These are phyloP conservation scores for Boletus rufocinnamomeus DNA, from an alignment of 768 basidiomycete species.

Conservation along the genomic window DNA sequence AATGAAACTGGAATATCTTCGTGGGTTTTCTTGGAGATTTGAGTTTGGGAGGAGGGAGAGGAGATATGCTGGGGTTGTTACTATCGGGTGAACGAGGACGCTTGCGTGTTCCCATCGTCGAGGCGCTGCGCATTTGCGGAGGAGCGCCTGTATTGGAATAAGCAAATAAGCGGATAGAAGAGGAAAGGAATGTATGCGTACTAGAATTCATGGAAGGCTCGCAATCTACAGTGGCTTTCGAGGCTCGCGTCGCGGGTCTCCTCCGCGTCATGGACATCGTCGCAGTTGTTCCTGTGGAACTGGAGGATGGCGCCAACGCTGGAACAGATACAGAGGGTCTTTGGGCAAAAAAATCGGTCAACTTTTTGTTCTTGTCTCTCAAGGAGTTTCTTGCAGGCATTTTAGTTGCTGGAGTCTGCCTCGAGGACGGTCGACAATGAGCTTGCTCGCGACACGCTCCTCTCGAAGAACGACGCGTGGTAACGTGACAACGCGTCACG, in stretches of 20 bases:
- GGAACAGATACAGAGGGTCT: slow-evolving; percentile 26
- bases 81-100: slow-evolving; percentile 30
- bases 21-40: slow-evolving; percentile 26
- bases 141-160: slow-evolving; percentile 16
- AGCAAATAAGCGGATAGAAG: slow-evolving; percentile 8
- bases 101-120: slow-evolving; percentile 24
- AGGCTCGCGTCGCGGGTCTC: slow-evolving; percentile 10
- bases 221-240: slow-evolving; percentile 1
- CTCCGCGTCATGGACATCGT: slow-evolving; percentile 13
- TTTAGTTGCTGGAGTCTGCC: slow-evolving; percentile 1
- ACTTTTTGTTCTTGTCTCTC: slow-evolving; percentile 25
- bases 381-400: slow-evolving; percentile 24
- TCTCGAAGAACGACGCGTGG: slow-evolving; percentile 10
- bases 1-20: slow-evolving; percentile 19
- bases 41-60: slow-evolving; percentile 12
- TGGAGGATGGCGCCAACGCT: slow-evolving; percentile 12
- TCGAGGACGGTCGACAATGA: neutral
- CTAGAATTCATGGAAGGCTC: slow-evolving; percentile 15
- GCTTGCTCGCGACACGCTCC: slow-evolving; percentile 10
- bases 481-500: slow-evolving; percentile 17
- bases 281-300: neutral
- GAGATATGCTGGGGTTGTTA: neutral
- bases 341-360: slow-evolving; percentile 52
- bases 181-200: slow-evolving; percentile 10
- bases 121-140: slow-evolving; percentile 11